Evolutionary conservation across 805 yeast genomes (phyloP).

Genomic region (Teunomyces barrocoloradensis): DNA sequence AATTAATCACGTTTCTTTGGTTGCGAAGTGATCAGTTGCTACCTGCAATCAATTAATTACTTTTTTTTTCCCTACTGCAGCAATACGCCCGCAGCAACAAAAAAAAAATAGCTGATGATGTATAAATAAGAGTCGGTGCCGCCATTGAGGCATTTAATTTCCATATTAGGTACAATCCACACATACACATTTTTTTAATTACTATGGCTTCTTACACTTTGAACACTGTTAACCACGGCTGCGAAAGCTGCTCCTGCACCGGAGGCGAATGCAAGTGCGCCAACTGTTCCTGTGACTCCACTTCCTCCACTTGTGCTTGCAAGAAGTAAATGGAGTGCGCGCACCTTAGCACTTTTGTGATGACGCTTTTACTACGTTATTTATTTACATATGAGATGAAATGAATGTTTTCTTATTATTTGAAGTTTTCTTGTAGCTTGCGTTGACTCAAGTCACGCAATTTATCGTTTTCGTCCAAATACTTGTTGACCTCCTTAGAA

Average conservation of each 20-base stretch:
- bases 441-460: conserved; percentile 18
- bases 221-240: conserved; percentile 7
- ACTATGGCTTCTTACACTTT: conserved; percentile 6
- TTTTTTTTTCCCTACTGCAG: background rate
- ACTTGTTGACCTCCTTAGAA: conserved; percentile 20
- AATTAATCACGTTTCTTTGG: too few relatives aligned
- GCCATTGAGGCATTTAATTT: background rate
- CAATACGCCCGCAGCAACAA: background rate
- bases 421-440: conserved; percentile 13
- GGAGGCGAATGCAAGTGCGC: conserved; percentile 6
- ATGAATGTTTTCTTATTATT: background rate
- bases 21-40: too few relatives aligned
- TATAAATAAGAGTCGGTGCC: background rate
- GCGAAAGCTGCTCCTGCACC: conserved; percentile 7
- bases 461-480: conserved; percentile 20
- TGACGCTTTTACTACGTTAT: background rate
- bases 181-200: background rate
- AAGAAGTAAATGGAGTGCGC: background rate
- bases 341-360: background rate
- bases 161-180: background rate
- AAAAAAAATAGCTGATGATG: background rate
- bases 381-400: background rate
- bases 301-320: background rate
- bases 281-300: background rate
- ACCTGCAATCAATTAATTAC: background rate